Conservation (phyloP, 805 yeast genomes). For the Myxozyma geophila region DNA sequence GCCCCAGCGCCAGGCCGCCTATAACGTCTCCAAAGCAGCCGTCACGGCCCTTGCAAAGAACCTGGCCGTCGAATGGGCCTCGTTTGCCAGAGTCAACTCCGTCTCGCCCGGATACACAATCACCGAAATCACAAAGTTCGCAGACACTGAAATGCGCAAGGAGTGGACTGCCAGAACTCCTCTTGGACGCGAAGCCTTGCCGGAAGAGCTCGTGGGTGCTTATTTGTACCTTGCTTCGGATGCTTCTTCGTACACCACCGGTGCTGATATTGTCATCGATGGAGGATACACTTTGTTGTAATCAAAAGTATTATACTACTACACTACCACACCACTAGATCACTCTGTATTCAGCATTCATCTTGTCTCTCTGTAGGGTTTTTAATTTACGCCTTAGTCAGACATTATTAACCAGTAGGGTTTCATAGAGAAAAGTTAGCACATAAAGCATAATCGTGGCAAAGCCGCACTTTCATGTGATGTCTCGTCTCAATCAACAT, state of each 20-base stretch:
- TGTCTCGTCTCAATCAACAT: neutral
- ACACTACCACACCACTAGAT: too few relatives aligned
- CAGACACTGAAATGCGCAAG: conserved; percentile 53
- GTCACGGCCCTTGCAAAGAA: conserved; percentile 57
- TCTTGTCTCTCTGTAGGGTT: too few relatives aligned
- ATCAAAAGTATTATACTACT: neutral
- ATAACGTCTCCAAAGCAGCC: conserved; percentile 61
- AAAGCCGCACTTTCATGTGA: conserved; percentile 5
- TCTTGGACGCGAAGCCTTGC: conserved; percentile 59
- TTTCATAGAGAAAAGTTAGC: too few relatives aligned
- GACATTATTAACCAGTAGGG: too few relatives aligned
- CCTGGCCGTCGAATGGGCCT: conserved; percentile 61
- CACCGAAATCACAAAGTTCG: conserved; percentile 57
- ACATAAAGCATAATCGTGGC: too few relatives aligned
- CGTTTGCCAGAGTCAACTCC: conserved; percentile 56
- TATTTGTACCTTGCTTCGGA: conserved; percentile 54
- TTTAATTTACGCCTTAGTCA: too few relatives aligned
- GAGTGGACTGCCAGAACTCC: conserved; percentile 57
- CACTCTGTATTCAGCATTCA: too few relatives aligned
- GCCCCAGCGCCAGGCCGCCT: conserved; percentile 59
- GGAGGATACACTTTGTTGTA: conserved; percentile 45
- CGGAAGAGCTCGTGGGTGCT: conserved; percentile 58
- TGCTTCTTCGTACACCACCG: conserved; percentile 57
- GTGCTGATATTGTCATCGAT: conserved; percentile 58
- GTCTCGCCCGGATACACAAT: conserved; percentile 58